phyloP scores from a whole-genome alignment of 352 stramenopile genomes.

The Halophytophthora polymorphica region DNA sequence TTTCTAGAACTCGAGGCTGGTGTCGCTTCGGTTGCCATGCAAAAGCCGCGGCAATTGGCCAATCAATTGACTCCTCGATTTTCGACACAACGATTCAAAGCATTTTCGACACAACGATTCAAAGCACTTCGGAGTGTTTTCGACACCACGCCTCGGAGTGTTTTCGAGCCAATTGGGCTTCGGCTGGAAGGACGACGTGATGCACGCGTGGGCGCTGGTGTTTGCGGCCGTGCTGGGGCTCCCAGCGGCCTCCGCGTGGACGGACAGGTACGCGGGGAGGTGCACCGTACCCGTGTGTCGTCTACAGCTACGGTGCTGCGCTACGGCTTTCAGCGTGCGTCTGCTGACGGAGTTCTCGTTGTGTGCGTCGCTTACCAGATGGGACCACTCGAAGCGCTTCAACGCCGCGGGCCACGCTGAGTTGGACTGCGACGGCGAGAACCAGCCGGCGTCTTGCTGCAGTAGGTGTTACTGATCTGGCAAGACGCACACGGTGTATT shows the following conservation, averaged over 20 bases:
- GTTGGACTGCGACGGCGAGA: conserved; percentile 59
- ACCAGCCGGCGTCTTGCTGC: conserved; percentile 64
- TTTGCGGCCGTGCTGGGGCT: conserved; percentile 13
- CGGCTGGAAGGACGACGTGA: conserved; percentile 9
- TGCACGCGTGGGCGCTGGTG: conserved; percentile 12
- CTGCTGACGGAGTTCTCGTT: conserved; percentile 2
- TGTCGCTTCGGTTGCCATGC: too few relatives aligned
- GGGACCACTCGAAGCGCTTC: conserved; percentile 82
- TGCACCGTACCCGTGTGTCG: background rate
- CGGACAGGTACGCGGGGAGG: conserved; percentile 30
- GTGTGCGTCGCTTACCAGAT: conserved; percentile 27
- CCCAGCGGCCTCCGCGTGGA: conserved; percentile 41
- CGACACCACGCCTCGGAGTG: too few relatives aligned
- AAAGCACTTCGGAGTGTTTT: too few relatives aligned
- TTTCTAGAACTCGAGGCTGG: too few relatives aligned
- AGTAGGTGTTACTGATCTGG: conserved; percentile 29
- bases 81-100: too few relatives aligned
- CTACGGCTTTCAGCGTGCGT: background rate
- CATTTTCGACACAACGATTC: too few relatives aligned
- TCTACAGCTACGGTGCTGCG: background rate
- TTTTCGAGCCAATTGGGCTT: background rate
- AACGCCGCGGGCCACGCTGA: conserved; percentile 51
- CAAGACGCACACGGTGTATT: background rate
- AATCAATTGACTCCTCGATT: too few relatives aligned
- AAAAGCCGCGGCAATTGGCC: too few relatives aligned